Percentiles rank a stretch among this genome's conserved stretches.
These are phyloP conservation scores for Fusarium caatingaense DNA, from an alignment of 2,329 filamentous ascomycete genomes.

Conservation along the genomic window DNA sequence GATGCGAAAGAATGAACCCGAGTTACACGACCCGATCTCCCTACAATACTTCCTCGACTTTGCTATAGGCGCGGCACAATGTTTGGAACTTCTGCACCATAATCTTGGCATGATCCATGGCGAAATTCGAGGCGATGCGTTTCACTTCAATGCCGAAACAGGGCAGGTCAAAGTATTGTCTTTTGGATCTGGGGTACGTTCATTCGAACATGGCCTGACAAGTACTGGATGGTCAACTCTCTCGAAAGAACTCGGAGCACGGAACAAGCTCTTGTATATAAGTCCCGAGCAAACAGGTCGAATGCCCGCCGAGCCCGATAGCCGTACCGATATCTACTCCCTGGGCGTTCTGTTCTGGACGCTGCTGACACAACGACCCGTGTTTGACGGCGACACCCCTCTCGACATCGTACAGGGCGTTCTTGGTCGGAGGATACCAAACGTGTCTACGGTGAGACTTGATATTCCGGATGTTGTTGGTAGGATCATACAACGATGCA, in stretches of 20 bases:
- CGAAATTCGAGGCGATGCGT: slow-evolving; percentile 89
- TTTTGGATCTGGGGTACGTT: slow-evolving; percentile 86
- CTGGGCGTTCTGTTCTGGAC: slow-evolving; percentile 91
- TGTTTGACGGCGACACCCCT: slow-evolving; percentile 82
- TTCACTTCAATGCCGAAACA: slow-evolving; percentile 81
- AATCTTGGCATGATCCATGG: slow-evolving; percentile 88
- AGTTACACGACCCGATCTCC: slow-evolving; percentile 70
- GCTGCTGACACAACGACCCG: slow-evolving; percentile 80
- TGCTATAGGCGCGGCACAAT: slow-evolving; percentile 87
- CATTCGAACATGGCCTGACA: slow-evolving; percentile 89
- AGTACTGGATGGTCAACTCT: slow-evolving; percentile 88
- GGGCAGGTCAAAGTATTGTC: slow-evolving; percentile 82
- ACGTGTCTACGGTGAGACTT: slow-evolving; percentile 79
- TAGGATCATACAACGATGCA: slow-evolving; percentile 90
- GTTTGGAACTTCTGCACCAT: slow-evolving; percentile 91
- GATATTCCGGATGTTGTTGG: slow-evolving; percentile 88
- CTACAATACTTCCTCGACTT: slow-evolving; percentile 87
- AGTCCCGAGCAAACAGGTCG: slow-evolving; percentile 95
- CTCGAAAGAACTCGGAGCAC: slow-evolving; percentile 85
- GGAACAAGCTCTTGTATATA: slow-evolving; percentile 90
- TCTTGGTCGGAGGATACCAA: slow-evolving; percentile 80
- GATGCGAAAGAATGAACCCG: slow-evolving; percentile 57
- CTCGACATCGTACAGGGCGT: slow-evolving; percentile 94
- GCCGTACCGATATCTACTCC: slow-evolving; percentile 92
- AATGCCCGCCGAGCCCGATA: slow-evolving; percentile 91